Evolutionary conservation across 2,329 filamentous ascomycete species (phyloP).

Genomic region (Elsinoe australis): DNA sequence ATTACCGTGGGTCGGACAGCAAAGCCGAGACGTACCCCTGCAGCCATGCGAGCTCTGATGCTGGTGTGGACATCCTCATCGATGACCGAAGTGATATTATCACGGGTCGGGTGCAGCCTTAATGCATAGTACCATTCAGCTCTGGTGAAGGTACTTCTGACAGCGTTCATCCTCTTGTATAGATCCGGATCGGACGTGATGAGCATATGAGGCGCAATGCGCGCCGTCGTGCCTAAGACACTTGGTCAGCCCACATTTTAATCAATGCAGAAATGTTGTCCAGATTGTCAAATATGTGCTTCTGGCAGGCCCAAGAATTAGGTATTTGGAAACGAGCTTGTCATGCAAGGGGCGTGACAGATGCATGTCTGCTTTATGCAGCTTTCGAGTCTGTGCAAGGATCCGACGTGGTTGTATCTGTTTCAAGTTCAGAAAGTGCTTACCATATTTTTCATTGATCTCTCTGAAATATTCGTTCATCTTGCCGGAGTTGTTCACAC

Average conservation of each 20-base stretch:
- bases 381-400: too few relatives aligned
- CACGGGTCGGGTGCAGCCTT: conserved; percentile 34
- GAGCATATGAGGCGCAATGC: conserved; percentile 32
- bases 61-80: conserved; percentile 35
- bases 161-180: conserved; percentile 34
- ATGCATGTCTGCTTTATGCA: conserved; percentile 8
- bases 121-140: conserved; percentile 33
- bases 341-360: not conserved
- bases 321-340: too few relatives aligned
- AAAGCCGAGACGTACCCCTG: conserved; percentile 23
- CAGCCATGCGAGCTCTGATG: conserved; percentile 32
- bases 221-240: conserved; percentile 32
- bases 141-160: conserved; percentile 32
- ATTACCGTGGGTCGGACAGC: not conserved
- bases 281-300: too few relatives aligned
- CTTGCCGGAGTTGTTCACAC: conserved; percentile 30
- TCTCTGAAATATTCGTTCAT: conserved; percentile 34
- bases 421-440: conserved; percentile 19
- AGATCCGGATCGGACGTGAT: conserved; percentile 34
- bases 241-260: conserved; percentile 18
- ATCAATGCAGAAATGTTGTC: too few relatives aligned
- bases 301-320: too few relatives aligned
- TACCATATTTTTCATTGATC: conserved; percentile 33
- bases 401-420: not conserved
- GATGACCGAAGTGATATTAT: conserved; percentile 35